phyloP scores from a whole-genome alignment of 176 grass and related monocot species.

The Oryza glumipatula region DNA sequence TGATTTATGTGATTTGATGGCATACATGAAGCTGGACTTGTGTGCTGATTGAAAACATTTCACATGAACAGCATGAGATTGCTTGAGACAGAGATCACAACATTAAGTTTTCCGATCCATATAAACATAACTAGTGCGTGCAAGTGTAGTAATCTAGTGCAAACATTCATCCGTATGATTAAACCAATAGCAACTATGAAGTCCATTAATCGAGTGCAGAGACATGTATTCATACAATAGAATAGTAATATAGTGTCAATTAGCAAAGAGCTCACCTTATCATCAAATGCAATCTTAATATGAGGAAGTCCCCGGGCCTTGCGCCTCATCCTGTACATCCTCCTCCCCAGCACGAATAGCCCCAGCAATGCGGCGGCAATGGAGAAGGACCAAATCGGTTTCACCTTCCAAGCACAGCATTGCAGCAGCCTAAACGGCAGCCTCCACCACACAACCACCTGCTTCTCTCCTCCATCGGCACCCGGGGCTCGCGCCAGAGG shows the following conservation, averaged over 20 bases:
- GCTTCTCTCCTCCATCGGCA: conserved; percentile 19
- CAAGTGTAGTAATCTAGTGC: neutral
- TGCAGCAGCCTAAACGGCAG: conserved; percentile 60
- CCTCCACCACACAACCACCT: conserved; percentile 52
- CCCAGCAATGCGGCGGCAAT: conserved; percentile 55
- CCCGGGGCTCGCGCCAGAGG: conserved; percentile 19
- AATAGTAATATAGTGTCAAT: neutral
- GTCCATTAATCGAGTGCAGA: neutral
- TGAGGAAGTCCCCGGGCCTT: conserved; percentile 51
- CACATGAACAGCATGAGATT: neutral
- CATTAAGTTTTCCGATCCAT: neutral
- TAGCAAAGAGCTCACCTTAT: conserved; percentile 50
- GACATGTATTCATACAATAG: neutral
- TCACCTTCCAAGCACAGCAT: conserved; percentile 62
- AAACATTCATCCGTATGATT: neutral
- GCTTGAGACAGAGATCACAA: neutral
- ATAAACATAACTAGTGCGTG: neutral
- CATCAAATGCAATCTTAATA: conserved; percentile 60
- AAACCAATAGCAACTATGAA: neutral
- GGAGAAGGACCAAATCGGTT: conserved; percentile 67
- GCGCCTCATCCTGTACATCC: conserved; percentile 61
- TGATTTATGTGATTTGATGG: neutral
- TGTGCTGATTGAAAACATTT: neutral
- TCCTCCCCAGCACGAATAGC: conserved; percentile 57
- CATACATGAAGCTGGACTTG: neutral